Evolutionary conservation across 2,329 filamentous ascomycete genomes (phyloP).

Genomic region (Cyclaneusma minus): DNA sequence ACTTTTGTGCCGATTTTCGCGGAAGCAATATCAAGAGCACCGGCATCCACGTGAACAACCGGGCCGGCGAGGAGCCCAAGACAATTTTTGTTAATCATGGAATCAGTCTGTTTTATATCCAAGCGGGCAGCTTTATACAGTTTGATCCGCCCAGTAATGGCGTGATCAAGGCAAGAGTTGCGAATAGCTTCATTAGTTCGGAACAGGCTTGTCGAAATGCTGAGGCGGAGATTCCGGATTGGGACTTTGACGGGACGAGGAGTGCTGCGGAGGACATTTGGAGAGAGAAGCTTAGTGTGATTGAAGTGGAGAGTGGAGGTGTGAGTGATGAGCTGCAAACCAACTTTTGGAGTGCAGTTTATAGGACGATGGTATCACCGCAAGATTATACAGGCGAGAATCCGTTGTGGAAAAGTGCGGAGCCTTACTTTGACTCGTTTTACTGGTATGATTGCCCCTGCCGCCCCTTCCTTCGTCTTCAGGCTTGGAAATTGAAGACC

Average conservation of each 20-base stretch:
- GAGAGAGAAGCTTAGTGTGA: constrained; percentile 42
- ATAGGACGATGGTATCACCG: constrained; percentile 52
- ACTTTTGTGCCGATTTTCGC: constrained; percentile 54
- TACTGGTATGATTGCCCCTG: constrained; percentile 21
- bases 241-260: constrained; percentile 41
- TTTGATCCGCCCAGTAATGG: constrained; percentile 32
- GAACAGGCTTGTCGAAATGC: constrained; percentile 50
- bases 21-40: constrained; percentile 40
- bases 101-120: constrained; percentile 36
- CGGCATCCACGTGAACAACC: constrained; percentile 44
- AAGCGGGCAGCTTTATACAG: constrained; percentile 44
- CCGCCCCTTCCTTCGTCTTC: constrained; percentile 37
- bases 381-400: constrained; percentile 65
- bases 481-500: constrained; percentile 26
- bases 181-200: constrained; percentile 52
- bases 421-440: constrained; percentile 62
- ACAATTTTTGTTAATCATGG: constrained; percentile 31
- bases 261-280: constrained; percentile 39
- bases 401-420: constrained; percentile 45
- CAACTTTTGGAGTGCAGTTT: constrained; percentile 55
- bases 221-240: constrained; percentile 24
- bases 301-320: constrained; percentile 33
- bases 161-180: constrained; percentile 45
- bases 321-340: constrained; percentile 36
- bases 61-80: constrained; percentile 30